Percentiles rank a stretch among this genome's conserved stretches.
These are phyloP conservation scores for Spatholobus suberectus DNA, from an alignment of 306 rosid species.

Conservation along the genomic window DNA sequence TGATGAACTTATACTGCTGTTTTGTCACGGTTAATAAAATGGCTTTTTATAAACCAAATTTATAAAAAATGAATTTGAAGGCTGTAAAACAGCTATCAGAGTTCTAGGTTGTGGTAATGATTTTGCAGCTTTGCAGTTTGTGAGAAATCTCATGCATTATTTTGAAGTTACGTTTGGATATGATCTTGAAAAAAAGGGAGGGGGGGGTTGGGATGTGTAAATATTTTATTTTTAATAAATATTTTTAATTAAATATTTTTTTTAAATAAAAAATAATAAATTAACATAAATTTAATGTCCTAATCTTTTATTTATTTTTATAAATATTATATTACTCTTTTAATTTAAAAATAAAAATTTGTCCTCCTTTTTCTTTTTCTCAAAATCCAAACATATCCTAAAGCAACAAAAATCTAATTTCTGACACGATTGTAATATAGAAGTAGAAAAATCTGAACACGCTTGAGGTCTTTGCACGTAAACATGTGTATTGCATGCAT, in stretches of 20 bases:
- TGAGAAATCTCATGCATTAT: not conserved
- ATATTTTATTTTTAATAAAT: not conserved
- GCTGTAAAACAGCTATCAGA: not conserved
- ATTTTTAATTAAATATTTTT: not conserved
- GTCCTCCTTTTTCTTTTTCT: not conserved
- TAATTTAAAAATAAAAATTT: not conserved
- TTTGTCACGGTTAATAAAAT: not conserved
- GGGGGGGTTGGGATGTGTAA: no score
- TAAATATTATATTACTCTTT: not conserved
- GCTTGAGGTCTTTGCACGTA: not conserved
- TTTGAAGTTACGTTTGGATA: not conserved
- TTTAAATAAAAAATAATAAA: not conserved
- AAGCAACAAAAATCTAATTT: not conserved
- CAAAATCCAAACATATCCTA: not conserved
- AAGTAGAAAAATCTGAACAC: not conserved
- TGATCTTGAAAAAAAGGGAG: not conserved
- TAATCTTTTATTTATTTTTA: not conserved
- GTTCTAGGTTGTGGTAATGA: not conserved
- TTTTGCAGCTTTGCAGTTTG: not conserved
- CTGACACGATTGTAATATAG: not conserved
- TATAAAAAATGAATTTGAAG: not conserved
- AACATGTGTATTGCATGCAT: not conserved
- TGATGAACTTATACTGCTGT: not conserved
- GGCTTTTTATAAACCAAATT: not conserved
- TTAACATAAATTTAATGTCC: not conserved